Percentiles rank a stretch among this genome's conserved stretches.
These are phyloP conservation scores for Blastobotrys ciferrii DNA, from an alignment of 1,139 yeast genomes.

Conservation along the genomic window DNA sequence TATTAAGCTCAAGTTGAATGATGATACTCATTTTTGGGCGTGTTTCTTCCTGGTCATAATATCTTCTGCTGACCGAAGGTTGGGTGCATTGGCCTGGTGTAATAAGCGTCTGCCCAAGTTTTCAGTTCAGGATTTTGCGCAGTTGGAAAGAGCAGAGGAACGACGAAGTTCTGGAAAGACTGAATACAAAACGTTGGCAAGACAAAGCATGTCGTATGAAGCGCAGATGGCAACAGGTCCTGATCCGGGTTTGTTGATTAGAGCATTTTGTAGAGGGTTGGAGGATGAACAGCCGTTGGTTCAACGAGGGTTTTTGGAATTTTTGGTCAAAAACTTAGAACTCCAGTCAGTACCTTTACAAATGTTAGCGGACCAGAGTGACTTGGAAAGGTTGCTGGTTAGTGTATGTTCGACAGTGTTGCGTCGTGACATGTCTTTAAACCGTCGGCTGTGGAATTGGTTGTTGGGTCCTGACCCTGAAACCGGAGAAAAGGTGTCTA, in stretches of 20 bases:
- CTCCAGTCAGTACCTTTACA: slow-evolving; percentile 60
- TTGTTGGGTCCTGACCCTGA: slow-evolving; percentile 65
- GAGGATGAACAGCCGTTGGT: slow-evolving; percentile 63
- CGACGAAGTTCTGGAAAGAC: background rate
- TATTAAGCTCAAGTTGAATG: slow-evolving; percentile 55
- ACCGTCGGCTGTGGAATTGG: slow-evolving; percentile 92
- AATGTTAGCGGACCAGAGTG: slow-evolving; percentile 47
- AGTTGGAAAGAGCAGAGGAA: slow-evolving; percentile 4
- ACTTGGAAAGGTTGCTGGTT: slow-evolving; percentile 56
- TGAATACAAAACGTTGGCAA: slow-evolving; percentile 7
- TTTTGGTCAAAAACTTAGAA: slow-evolving; percentile 65
- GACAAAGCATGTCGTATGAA: slow-evolving; percentile 44
- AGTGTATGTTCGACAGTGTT: slow-evolving; percentile 68
- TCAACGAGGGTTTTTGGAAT: slow-evolving; percentile 86
- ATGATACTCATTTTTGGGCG: slow-evolving; percentile 85
- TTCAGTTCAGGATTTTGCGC: slow-evolving; percentile 19
- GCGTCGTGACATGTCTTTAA: slow-evolving; percentile 87
- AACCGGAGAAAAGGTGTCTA: slow-evolving; percentile 17
- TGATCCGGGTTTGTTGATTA: slow-evolving; percentile 71
- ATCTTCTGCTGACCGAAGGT: slow-evolving; percentile 70
- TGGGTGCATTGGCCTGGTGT: slow-evolving; percentile 83
- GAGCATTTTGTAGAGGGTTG: slow-evolving; percentile 72
- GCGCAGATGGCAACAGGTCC: slow-evolving; percentile 65
- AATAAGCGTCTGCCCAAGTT: slow-evolving; percentile 63
- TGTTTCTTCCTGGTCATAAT: slow-evolving; percentile 72